phyloP scores from a whole-genome alignment of 1,284 basidiomycete genomes.

The Neotropicomus parvogracilis region DNA sequence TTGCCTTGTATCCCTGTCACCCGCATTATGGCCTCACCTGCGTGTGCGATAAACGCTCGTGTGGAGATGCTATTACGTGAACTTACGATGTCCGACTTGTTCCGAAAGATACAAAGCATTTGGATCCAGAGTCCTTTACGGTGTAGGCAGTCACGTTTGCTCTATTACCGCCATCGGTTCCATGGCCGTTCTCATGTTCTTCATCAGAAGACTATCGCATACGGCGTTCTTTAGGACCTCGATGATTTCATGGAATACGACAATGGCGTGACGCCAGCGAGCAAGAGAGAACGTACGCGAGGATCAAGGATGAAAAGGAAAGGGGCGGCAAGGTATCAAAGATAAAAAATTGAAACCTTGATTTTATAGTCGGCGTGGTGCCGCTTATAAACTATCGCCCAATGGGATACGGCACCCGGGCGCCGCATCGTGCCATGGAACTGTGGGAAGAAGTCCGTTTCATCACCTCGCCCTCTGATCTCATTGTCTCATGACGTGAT shows the following conservation, averaged over 20 bases:
- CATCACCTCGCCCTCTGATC: constrained; percentile 2
- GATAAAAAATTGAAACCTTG: background rate
- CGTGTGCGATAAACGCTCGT: background rate
- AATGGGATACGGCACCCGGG: constrained; percentile 1
- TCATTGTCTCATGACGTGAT: background rate
- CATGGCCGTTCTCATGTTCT: background rate
- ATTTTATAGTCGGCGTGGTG: constrained; percentile 11
- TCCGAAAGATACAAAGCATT: constrained; percentile 3
- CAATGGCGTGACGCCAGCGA: background rate
- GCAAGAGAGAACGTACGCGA: background rate
- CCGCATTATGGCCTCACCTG: background rate
- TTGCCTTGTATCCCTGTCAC: constrained; percentile 1
- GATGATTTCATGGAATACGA: background rate
- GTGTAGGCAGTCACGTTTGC: constrained; percentile 1
- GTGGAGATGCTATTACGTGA: background rate
- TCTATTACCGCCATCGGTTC: background rate
- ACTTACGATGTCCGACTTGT: constrained; percentile 1
- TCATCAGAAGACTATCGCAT: background rate
- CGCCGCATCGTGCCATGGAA: background rate
- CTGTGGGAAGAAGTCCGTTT: constrained; percentile 10
- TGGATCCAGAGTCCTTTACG: background rate
- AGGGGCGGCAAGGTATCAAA: background rate
- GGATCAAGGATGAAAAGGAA: background rate
- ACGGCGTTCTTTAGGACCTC: background rate
- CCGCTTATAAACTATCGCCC: constrained; percentile 6